phyloP scores from a whole-genome alignment of 2,329 filamentous ascomycete genomes.

The Talaromyces sp. region DNA sequence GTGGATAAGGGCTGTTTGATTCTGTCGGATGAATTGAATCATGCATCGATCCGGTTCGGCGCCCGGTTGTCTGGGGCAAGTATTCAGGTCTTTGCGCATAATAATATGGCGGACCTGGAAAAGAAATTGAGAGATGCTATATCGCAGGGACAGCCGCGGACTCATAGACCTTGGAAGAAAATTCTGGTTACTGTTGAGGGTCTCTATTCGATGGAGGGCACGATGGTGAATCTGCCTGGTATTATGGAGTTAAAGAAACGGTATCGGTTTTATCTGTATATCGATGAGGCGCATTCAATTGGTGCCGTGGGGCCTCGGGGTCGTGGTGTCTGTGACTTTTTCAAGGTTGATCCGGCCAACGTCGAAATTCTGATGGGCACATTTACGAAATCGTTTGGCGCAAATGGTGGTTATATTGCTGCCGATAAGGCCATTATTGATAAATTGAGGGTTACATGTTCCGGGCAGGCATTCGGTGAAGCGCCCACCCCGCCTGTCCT shows the following conservation, averaged over 20 bases:
- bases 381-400: conserved; percentile 92
- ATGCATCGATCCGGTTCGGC: conserved; percentile 90
- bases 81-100: conserved; percentile 92
- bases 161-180: conserved; percentile 97
- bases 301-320: conserved; percentile 85
- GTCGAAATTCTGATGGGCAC: conserved; percentile 97
- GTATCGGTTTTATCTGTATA: conserved; percentile 92
- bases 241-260: conserved; percentile 79
- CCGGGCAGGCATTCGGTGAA: conserved; percentile 79
- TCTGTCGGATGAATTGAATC: conserved; percentile 92
- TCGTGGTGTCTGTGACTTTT: conserved; percentile 92
- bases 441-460: conserved; percentile 78
- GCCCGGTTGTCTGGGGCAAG: conserved; percentile 86
- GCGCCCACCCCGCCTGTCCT: conserved; percentile 79
- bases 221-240: conserved; percentile 88
- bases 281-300: conserved; percentile 93
- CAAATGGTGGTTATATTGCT: conserved; percentile 90
- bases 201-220: conserved; percentile 97
- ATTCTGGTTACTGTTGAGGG: conserved; percentile 92
- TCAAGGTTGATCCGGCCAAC: conserved; percentile 76
- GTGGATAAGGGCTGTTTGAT: conserved; percentile 88
- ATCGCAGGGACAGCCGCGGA: conserved; percentile 89
- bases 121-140: conserved; percentile 80
- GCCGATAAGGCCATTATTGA: conserved; percentile 85
- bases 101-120: conserved; percentile 83